Base-by-base conservation (phyloP, 164 flowering plant species). In the Houttuynia cordata region DNA sequence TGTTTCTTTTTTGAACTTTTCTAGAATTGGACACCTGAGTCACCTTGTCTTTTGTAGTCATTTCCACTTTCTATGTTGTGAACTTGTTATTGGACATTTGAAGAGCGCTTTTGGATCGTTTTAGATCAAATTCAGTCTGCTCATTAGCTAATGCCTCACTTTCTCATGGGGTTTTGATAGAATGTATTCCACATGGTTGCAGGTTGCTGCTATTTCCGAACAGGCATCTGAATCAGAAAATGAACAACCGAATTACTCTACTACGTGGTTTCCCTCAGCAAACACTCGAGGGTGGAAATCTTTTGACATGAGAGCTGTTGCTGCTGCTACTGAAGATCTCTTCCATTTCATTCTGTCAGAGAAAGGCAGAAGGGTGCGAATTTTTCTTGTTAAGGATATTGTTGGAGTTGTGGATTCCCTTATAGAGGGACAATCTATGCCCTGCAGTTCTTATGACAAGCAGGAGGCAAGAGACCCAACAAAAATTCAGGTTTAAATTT, bases 321-420 rank as follows among this genome's bases (percentile, higher is more conserved):
- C 86, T 61, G 66, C 83, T 62, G 88, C 98, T 18, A 89, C 96
- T 7, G 98, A 92, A 78, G 98, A 92, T 80, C 80, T 92, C 63
- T 75, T 92, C 34, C 66, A 67, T 24, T 92, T 92, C 76, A 81
- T 87, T 53, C 65, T 92, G 47, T 89, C 96, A 52, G 79, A 82
- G 53, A 85, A 83, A 68, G 98, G 96, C 59, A 64, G 61, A 45
- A 80, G 89, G 70, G 96, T 92, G 53, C 87, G 91, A 39, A 75
- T 87, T 68, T 85, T 80, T 70, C 81, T 92, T 51, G 68, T 85
- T 14, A 77, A 77, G 53, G 98, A 92, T 69, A 84, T 92, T 59
- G 70, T 85, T 41, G 69, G 67, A 54, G 90, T 88, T 41, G 81
- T 79, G 10, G 96, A 89, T 75, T 66, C 66, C 20, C 78, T 87